These are phyloP conservation scores for Arabis alpina DNA, from an alignment of 345 rosid genomes.

Conservation along the genomic window DNA sequence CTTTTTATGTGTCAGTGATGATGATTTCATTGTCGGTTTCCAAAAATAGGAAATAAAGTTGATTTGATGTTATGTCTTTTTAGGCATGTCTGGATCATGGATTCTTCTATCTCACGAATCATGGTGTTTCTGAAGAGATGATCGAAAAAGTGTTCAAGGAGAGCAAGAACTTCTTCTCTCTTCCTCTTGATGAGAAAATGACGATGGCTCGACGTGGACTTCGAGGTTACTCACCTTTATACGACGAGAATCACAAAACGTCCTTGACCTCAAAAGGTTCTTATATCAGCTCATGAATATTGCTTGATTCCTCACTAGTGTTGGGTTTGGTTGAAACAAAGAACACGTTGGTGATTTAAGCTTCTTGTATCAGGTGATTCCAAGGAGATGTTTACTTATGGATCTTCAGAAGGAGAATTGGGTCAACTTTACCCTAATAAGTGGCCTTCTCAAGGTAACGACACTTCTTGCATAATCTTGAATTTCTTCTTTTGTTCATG, in stretches of 20 bases:
- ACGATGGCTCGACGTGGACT: constrained; percentile 46
- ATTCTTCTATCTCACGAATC: constrained; percentile 87
- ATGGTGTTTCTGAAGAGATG: constrained; percentile 68
- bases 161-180: constrained; percentile 70
- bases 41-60: no score
- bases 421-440: constrained; percentile 50
- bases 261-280: constrained; percentile 23
- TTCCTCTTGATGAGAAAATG: constrained; percentile 67
- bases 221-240: constrained; percentile 70
- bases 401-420: constrained; percentile 52
- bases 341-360: neutral
- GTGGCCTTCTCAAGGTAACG: constrained; percentile 78
- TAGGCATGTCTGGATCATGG: constrained; percentile 83
- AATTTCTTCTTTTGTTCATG: neutral
- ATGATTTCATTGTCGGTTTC: neutral
- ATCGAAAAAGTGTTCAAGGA: constrained; percentile 50
- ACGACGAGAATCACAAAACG: constrained; percentile 51
- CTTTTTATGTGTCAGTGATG: neutral
- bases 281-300: neutral
- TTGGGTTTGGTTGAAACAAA: neutral
- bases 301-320: no score
- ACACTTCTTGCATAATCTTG: neutral
- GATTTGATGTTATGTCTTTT: no score
- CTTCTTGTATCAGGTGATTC: constrained; percentile 56
- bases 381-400: constrained; percentile 73